Evolutionary conservation across 164 flowering plant species (phyloP).

Genomic region (Berberis vulgaris): DNA sequence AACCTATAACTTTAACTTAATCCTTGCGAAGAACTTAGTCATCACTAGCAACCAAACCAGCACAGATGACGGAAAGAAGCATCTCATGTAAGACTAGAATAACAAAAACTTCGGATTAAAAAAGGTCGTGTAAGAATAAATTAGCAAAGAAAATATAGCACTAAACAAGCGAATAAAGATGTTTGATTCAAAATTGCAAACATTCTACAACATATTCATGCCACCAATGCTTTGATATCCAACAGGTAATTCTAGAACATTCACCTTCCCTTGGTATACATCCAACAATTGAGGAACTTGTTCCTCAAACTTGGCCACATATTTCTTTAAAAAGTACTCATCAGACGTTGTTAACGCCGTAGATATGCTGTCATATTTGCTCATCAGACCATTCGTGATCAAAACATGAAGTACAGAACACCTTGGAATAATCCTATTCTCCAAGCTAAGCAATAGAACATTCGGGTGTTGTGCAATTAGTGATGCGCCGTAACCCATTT

Average conservation of each 20-base stretch:
- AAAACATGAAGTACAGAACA: background rate
- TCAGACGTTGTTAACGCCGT: background rate
- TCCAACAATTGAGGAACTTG: background rate
- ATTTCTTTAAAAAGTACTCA: background rate
- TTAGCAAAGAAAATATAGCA: too few relatives aligned
- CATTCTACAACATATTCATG: too few relatives aligned
- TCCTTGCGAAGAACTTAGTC: too few relatives aligned
- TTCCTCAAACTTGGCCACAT: background rate
- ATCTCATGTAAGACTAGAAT: too few relatives aligned
- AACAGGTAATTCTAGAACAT: background rate
- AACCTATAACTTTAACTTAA: too few relatives aligned
- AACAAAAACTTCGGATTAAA: too few relatives aligned
- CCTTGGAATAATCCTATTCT: conserved; percentile 1
- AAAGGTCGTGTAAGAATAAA: too few relatives aligned
- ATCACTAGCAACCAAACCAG: too few relatives aligned
- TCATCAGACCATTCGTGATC: background rate
- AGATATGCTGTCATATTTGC: background rate
- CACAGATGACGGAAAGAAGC: too few relatives aligned
- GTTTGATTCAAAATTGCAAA: too few relatives aligned
- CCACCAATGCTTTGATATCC: background rate
- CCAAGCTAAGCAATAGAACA: background rate
- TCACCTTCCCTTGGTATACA: background rate
- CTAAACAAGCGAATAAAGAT: too few relatives aligned
- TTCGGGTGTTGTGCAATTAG: background rate
- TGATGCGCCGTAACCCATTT: background rate